These are phyloP conservation scores for Mrakia frigida DNA, from an alignment of 768 basidiomycete species.

Conservation along the genomic window DNA sequence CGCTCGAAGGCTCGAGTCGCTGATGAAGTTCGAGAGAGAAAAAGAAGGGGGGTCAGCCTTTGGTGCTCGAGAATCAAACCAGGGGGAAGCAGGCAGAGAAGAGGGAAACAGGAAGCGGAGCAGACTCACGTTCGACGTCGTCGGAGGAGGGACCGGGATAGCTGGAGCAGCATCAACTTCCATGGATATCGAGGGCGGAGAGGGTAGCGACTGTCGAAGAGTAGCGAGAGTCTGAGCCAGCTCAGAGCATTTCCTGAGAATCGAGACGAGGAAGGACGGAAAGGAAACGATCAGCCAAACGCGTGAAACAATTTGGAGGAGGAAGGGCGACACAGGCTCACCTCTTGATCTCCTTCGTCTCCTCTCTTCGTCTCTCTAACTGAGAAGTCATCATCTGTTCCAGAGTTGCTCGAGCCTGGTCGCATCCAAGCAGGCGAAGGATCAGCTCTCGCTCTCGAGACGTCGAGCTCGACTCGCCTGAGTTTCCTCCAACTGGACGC, in stretches of 20 bases:
- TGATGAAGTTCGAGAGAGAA: neutral
- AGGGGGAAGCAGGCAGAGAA: neutral
- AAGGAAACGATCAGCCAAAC: neutral
- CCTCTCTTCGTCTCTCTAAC: slow-evolving; percentile 11
- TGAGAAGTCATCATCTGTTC: slow-evolving; percentile 22
- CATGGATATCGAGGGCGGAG: neutral
- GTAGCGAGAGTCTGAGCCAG: neutral
- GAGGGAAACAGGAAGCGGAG: neutral
- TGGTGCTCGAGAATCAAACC: too few species aligned
- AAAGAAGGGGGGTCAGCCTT: neutral
- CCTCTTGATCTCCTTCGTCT: slow-evolving; percentile 19
- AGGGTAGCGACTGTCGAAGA: neutral
- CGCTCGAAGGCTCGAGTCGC: neutral
- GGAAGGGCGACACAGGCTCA: neutral
- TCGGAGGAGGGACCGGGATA: neutral
- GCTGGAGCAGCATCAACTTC: neutral
- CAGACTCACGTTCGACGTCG: neutral
- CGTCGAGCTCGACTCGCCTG: neutral
- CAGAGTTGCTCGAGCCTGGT: slow-evolving; percentile 10
- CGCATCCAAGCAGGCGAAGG: neutral
- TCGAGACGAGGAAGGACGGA: neutral
- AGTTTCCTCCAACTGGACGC: neutral
- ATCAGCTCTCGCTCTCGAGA: too few species aligned
- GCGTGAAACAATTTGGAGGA: neutral
- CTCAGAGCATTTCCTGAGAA: slow-evolving; percentile 8